Percentiles rank a stretch among this genome's conserved stretches.
Conservation (phyloP, 2,329 filamentous ascomycete genomes). For the Pseudopyricularia cyperi region DNA sequence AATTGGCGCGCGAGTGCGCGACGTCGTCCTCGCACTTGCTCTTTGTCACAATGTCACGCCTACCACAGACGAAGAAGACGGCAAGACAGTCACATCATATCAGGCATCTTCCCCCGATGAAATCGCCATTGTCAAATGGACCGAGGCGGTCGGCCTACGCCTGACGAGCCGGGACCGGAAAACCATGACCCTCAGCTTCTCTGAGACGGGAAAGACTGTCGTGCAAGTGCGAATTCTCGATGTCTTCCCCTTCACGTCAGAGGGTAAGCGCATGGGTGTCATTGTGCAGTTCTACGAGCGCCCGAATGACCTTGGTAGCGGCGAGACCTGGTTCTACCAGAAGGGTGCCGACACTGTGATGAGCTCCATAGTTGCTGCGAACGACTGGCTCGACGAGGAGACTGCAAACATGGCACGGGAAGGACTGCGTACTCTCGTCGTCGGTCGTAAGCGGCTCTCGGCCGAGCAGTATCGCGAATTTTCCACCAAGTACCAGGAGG, state of each 20-base stretch:
- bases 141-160: conserved; percentile 79
- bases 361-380: conserved; percentile 86
- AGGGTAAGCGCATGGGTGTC: conserved; percentile 97
- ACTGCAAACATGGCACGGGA: conserved; percentile 99
- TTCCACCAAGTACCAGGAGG: conserved; percentile 58
- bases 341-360: conserved; percentile 98
- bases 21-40: conserved; percentile 82
- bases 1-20: conserved; percentile 83
- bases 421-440: conserved; percentile 82
- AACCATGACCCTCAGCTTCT: conserved; percentile 69
- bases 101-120: conserved; percentile 97
- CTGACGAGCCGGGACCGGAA: conserved; percentile 77
- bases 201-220: conserved; percentile 57
- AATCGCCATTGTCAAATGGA: conserved; percentile 95
- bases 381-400: conserved; percentile 98
- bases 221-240: conserved; percentile 84
- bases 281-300: conserved; percentile 72
- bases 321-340: conserved; percentile 96
- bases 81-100: conserved; percentile 67
- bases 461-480: conserved; percentile 72
- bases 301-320: conserved; percentile 36
- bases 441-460: conserved; percentile 82
- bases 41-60: conserved; percentile 97
- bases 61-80: conserved; percentile 71
- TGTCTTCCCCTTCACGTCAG: conserved; percentile 93